Percentiles rank a stretch among this genome's conserved stretches.
Evolutionary conservation across 164 flowering plant species (phyloP).

Genomic region (Stephania cephalantha): DNA sequence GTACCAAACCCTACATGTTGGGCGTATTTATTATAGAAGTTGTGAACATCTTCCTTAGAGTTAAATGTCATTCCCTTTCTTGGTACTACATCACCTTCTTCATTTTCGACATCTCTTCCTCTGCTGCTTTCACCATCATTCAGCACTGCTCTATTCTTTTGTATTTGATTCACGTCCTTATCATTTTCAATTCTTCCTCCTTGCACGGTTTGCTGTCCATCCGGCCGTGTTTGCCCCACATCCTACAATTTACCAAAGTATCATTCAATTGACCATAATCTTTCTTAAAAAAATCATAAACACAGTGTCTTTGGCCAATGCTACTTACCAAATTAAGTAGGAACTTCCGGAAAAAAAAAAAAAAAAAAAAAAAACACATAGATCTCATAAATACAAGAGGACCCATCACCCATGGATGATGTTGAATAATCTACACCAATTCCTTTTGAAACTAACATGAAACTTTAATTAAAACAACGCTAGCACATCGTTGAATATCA

Average conservation of each 20-base stretch:
- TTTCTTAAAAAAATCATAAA: background rate
- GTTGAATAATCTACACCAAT: too few species aligned
- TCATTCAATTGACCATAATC: background rate
- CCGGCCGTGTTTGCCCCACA: background rate
- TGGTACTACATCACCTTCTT: background rate
- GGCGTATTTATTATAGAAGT: slow-evolving; percentile 4
- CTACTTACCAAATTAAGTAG: too few species aligned
- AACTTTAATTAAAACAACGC: too few species aligned
- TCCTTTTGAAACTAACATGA: too few species aligned
- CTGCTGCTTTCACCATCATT: background rate
- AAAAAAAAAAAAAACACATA: too few species aligned
- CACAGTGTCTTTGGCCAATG: too few species aligned
- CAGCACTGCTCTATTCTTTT: background rate
- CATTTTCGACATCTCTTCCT: background rate
- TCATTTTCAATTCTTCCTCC: background rate
- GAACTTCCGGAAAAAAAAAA: too few species aligned
- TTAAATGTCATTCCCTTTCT: slow-evolving; percentile 6
- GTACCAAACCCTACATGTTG: slow-evolving; percentile 2
- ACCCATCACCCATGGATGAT: too few species aligned
- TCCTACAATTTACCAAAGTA: background rate
- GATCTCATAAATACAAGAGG: too few species aligned
- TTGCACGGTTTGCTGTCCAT: background rate
- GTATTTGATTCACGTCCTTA: background rate
- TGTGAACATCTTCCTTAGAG: slow-evolving; percentile 6
- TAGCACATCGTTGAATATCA: too few species aligned